These are phyloP conservation scores for Hyphopichia wangnamkhiaoensis DNA, from an alignment of 1,139 yeast genomes.

Conservation along the genomic window DNA sequence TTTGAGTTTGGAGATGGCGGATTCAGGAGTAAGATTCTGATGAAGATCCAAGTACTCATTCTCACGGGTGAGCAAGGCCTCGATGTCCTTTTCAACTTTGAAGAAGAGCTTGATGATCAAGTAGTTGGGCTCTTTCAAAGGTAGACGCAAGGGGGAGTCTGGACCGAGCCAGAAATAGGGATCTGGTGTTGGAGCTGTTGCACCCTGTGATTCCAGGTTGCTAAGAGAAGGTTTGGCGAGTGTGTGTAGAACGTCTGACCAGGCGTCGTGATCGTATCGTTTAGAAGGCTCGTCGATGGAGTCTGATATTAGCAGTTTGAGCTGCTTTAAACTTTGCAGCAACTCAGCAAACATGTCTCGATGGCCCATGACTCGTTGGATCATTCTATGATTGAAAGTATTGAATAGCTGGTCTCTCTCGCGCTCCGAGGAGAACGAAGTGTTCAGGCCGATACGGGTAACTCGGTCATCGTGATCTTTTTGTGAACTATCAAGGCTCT, in stretches of 20 bases:
- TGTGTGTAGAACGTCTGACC: constrained; percentile 27
- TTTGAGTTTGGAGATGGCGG: not conserved
- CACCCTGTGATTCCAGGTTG: too few relatives aligned
- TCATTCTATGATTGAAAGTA: not conserved
- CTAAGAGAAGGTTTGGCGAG: constrained; percentile 12
- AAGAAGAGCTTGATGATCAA: constrained; percentile 49
- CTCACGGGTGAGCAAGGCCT: constrained; percentile 6
- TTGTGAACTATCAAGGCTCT: too few relatives aligned
- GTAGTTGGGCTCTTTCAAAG: constrained; percentile 66
- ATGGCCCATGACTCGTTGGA: constrained; percentile 4
- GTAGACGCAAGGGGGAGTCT: constrained; percentile 64
- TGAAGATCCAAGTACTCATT: not conserved
- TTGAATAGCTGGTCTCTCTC: not conserved
- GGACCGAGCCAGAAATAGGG: constrained; percentile 54
- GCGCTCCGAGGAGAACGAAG: not conserved
- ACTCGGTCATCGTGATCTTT: too few relatives aligned
- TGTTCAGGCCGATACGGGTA: not conserved
- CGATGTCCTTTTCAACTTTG: constrained; percentile 22
- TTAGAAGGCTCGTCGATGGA: constrained; percentile 33
- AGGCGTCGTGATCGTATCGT: constrained; percentile 32
- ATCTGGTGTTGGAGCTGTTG: too few relatives aligned
- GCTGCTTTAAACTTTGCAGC: constrained; percentile 18
- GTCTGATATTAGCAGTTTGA: constrained; percentile 33
- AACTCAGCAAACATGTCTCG: constrained; percentile 16
- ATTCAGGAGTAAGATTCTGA: not conserved